These are phyloP conservation scores for Pelagomonas calceolata DNA, from an alignment of 108 stramenopile genomes.

Conservation along the genomic window DNA sequence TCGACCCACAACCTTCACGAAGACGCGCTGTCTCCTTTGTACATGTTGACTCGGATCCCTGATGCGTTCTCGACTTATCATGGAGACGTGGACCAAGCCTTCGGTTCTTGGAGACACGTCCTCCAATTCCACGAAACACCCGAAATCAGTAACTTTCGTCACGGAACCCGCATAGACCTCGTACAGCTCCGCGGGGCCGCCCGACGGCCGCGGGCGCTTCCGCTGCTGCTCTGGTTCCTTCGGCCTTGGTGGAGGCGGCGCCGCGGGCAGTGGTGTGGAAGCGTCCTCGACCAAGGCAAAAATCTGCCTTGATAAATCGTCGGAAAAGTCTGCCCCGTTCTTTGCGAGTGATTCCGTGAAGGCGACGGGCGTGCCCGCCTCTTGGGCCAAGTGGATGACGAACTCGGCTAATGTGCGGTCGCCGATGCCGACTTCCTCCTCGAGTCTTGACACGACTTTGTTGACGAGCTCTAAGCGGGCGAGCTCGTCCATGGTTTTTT, in stretches of 20 bases:
- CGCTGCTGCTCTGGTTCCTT: too few species aligned
- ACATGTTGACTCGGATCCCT: slow-evolving; percentile 38
- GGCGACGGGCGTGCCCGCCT: slow-evolving; percentile 24
- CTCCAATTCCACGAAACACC: slow-evolving; percentile 65
- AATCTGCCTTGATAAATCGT: not conserved
- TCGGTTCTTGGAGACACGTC: slow-evolving; percentile 25
- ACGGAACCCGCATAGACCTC: slow-evolving; percentile 68
- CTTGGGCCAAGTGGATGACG: slow-evolving; percentile 73
- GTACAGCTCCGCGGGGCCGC: slow-evolving; percentile 42
- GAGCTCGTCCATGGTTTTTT: slow-evolving; percentile 83
- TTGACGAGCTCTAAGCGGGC: slow-evolving; percentile 74
- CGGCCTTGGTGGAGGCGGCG: not conserved
- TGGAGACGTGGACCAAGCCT: slow-evolving; percentile 76
- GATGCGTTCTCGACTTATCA: slow-evolving; percentile 47
- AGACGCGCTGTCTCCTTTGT: slow-evolving; percentile 55
- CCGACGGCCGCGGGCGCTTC: not conserved
- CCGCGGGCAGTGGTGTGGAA: slow-evolving; percentile 4
- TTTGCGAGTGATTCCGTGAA: slow-evolving; percentile 21
- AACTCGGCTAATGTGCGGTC: slow-evolving; percentile 93
- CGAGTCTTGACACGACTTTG: slow-evolving; percentile 71
- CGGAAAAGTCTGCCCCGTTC: slow-evolving; percentile 32
- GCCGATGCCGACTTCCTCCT: slow-evolving; percentile 66
- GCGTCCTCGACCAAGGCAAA: not conserved
- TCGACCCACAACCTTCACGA: slow-evolving; percentile 74
- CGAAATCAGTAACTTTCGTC: slow-evolving; percentile 76